Evolutionary conservation across 1,284 basidiomycete genomes (phyloP), one percentile per base, ranked within the genome.

Genomic region (Hypsizygus ulmarius): DNA sequence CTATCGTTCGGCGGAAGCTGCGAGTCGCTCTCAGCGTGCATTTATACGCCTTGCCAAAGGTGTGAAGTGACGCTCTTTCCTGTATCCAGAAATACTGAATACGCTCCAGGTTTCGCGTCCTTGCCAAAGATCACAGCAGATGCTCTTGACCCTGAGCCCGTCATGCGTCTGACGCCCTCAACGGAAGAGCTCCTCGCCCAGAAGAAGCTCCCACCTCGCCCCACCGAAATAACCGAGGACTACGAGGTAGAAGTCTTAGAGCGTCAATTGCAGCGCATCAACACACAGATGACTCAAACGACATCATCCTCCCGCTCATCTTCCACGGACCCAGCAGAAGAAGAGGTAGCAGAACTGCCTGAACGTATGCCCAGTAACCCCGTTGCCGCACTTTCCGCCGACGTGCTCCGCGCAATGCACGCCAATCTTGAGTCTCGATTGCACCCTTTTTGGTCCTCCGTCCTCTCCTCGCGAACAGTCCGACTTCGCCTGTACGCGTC

Each of bases 11-110:
- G 75, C 80, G 2, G 83, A 84, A 44, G 72, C 75, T 44, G 77
- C 81, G 1, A 85, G 82, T 39, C 79, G 88, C 4, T 82, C 87
- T 1, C 90, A 93, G 52, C 75, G 78, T 10, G 81, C 87, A 0
- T 88, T 93, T 57, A 73, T 93, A 49, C 75, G 77, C 15, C 66
- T 93, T 34, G 91, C 90, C 6, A 87, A 83, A 74, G 75, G 91
- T 90, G 33, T 2, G 72, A 57, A n/a, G 28, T 45, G 3, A 16
- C 15, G 29, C 25, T 27, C 11, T 37, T 32, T 30, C 12, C 10
- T 28, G 18, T 34, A 14, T 15, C 16, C 30, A 5, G n/a, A 5
- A 9, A 11, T 25, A 28, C 30, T 47, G 18, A 51, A 11, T n/a
- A 10, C 14, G 3, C 29, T n/a, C 1, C 16, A 87, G 84, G 75